Evolutionary conservation across 495 filamentous ascomycete genomes (phyloP).

Genomic region (Penicillium cosmopolitanum): DNA sequence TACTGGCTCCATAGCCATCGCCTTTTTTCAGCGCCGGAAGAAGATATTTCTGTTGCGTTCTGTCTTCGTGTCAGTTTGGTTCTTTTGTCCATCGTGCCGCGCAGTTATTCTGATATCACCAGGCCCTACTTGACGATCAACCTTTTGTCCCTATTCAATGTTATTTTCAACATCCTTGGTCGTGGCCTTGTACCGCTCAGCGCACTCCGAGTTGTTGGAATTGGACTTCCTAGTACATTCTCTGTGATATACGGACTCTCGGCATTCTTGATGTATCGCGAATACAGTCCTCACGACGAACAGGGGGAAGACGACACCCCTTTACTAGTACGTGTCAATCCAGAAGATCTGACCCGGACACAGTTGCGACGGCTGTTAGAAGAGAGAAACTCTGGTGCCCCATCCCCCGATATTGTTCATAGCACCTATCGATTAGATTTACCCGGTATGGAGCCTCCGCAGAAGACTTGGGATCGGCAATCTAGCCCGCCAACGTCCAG

Average conservation of each 20-base stretch:
- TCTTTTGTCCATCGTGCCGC: not conserved
- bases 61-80: conserved; percentile 29
- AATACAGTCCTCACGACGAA: conserved; percentile 10
- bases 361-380: conserved; percentile 39
- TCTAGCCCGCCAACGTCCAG: conserved; percentile 1
- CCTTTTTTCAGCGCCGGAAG: conserved; percentile 26
- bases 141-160: conserved; percentile 36
- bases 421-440: conserved; percentile 42
- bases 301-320: conserved; percentile 21
- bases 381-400: conserved; percentile 21
- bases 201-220: conserved; percentile 24
- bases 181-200: conserved; percentile 32
- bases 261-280: conserved; percentile 30
- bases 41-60: conserved; percentile 32
- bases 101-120: conserved; percentile 1
- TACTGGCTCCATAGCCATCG: conserved; percentile 26
- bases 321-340: conserved; percentile 25
- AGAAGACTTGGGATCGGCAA: conserved; percentile 12
- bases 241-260: conserved; percentile 32
- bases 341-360: conserved; percentile 44
- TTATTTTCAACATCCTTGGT: conserved; percentile 36
- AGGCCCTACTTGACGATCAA: conserved; percentile 37
- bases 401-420: conserved; percentile 27
- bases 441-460: conserved; percentile 20
- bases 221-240: conserved; percentile 32